Percentiles rank a stretch among this genome's conserved stretches.
Evolutionary conservation across 176 grass and related monocot species (phyloP).

Genomic region (Typha latifolia): DNA sequence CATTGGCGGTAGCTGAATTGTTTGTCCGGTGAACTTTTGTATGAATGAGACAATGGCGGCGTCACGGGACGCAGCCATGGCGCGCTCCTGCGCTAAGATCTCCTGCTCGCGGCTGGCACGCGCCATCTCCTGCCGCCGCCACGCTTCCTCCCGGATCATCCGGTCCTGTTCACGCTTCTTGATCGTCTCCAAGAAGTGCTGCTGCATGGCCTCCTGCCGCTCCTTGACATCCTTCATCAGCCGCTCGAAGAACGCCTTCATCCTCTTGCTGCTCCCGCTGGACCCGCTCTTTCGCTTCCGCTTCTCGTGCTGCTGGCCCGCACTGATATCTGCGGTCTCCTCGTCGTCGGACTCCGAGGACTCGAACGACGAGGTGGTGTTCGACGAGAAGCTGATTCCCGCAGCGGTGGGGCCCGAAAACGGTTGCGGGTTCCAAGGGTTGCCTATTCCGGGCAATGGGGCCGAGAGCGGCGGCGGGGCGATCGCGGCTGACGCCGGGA

Average conservation of each 20-base stretch:
- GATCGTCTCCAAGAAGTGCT: slow-evolving; percentile 75
- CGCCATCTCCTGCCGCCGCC: slow-evolving; percentile 86
- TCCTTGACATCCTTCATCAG: slow-evolving; percentile 91
- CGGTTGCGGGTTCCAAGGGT: background rate
- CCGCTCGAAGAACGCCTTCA: slow-evolving; percentile 88
- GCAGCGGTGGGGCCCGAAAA: slow-evolving; percentile 14
- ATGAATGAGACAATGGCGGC: slow-evolving; percentile 81
- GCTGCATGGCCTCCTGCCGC: slow-evolving; percentile 94
- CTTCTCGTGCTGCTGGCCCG: slow-evolving; percentile 39
- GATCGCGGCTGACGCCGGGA: background rate
- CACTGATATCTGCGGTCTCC: slow-evolving; percentile 44
- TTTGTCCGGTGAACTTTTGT: slow-evolving; percentile 89
- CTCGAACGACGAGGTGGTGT: slow-evolving; percentile 55
- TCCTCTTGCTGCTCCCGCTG: slow-evolving; percentile 34
- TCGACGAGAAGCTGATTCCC: slow-evolving; percentile 79
- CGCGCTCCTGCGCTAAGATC: slow-evolving; percentile 71
- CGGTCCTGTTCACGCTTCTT: slow-evolving; percentile 91
- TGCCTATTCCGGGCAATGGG: background rate
- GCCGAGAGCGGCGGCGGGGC: too few relatives aligned
- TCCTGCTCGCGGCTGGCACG: slow-evolving; percentile 80
- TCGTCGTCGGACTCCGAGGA: slow-evolving; percentile 78
- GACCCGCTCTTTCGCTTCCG: slow-evolving; percentile 35
- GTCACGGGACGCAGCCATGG: slow-evolving; percentile 83
- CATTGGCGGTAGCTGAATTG: slow-evolving; percentile 51
- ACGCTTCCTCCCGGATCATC: slow-evolving; percentile 95